Conservation (phyloP, 805 yeast species). For the Yarrowia keelungensis region DNA sequence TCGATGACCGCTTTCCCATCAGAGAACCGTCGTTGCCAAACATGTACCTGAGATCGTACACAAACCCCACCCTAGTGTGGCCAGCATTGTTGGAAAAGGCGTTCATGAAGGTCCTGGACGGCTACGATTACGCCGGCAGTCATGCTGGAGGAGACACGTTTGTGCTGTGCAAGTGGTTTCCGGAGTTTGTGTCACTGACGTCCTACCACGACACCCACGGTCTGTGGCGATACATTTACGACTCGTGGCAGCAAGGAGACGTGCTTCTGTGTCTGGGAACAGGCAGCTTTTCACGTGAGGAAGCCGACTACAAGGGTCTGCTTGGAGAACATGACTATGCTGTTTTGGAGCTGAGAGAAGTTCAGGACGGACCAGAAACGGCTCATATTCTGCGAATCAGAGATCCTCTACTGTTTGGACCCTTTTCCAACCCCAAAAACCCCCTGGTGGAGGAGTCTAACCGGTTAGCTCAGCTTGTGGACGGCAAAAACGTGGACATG, state of each 20-base stretch:
- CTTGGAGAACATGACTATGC: conserved; percentile 76
- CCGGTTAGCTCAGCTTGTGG: background rate
- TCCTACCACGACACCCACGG: conserved; percentile 39
- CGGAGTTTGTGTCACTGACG: conserved; percentile 58
- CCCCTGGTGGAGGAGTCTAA: conserved; percentile 17
- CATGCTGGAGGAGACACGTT: conserved; percentile 76
- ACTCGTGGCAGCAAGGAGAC: conserved; percentile 49
- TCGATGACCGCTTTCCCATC: conserved; percentile 59
- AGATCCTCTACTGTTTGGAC: conserved; percentile 32
- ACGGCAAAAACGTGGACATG: conserved; percentile 34
- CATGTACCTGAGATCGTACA: conserved; percentile 52
- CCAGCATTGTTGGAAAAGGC: conserved; percentile 84
- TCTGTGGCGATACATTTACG: conserved; percentile 51
- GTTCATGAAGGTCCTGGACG: conserved; percentile 64
- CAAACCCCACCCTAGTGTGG: conserved; percentile 56
- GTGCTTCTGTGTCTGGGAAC: conserved; percentile 74
- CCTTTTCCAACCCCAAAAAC: conserved; percentile 34
- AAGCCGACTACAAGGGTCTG: conserved; percentile 52
- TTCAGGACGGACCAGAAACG: conserved; percentile 40
- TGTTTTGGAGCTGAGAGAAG: conserved; percentile 53
- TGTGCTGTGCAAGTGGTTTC: conserved; percentile 73
- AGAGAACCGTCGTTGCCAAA: conserved; percentile 36
- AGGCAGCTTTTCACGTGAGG: conserved; percentile 53
- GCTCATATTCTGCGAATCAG: conserved; percentile 9
- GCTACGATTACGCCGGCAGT: conserved; percentile 74